Evolutionary conservation across 352 stramenopile genomes (phyloP), one percentile per base, ranked within the genome.

Genomic region (Pythium brachiatum): DNA sequence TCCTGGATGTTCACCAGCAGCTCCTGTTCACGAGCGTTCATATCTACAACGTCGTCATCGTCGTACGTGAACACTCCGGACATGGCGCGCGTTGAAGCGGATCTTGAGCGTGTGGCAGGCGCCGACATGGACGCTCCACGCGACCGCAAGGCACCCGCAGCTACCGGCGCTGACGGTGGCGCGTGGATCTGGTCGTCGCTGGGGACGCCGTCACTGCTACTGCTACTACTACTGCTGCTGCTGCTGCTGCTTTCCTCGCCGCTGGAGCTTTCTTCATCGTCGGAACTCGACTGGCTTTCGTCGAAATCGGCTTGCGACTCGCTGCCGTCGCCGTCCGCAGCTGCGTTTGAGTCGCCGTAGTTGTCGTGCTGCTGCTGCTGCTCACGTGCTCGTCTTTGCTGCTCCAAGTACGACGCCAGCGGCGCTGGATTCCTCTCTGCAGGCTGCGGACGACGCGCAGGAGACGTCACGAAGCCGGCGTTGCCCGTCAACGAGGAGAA

Each of bases 1-100:
- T 97, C 90, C 43, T 97, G 90, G 66, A 97, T 97, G 62, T 90
- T 95, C 25, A 92, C 83, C 32, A 97, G 69, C 64, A 97, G 79
- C 62, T 95, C 86, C 58, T 97, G 89, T 56, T 96, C 88, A 27
- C 73, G 69, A 26, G 82, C 84, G 34, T 90, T 93, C 78, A 92
- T 92, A 32, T 90, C 81, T 55, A 77, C 70, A 12, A 76, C 52
- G 34, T 91, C 81, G 18, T 89, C 83, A 21, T 93, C 79, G 18
- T 88, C 81, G 29, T 74, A 74, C 21, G 61, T 64, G 41, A 86
- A 78, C 31, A 43, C 60, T 15, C 60, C 60, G 11, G 60, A 64
- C 65, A 68, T 72, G 23, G 38, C 43, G 2, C 59, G 60, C 21
- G 57, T 60, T 9, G 34, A 53, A 9, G 48, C 26, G 27, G 64